phyloP scores from a whole-genome alignment of 768 basidiomycete species.

The Hypsizygus marmoreus region DNA sequence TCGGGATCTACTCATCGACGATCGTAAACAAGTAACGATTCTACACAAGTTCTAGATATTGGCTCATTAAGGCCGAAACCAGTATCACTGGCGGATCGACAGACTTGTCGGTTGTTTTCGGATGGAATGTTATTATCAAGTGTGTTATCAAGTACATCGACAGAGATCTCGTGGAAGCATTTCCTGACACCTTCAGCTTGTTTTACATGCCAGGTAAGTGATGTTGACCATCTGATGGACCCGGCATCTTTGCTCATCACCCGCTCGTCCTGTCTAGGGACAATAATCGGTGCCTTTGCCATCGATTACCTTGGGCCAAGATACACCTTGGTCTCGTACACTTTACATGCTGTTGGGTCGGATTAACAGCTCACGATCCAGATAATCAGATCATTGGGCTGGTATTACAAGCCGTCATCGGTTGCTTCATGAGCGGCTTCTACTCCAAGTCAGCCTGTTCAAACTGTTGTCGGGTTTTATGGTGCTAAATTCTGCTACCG shows the following conservation, averaged over 20 bases:
- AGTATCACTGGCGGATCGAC: constrained; percentile 60
- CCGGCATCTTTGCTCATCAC: constrained; percentile 33
- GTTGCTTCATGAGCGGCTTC: constrained; percentile 88
- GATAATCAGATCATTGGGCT: constrained; percentile 65
- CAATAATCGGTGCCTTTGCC: constrained; percentile 73
- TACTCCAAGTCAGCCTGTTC: constrained; percentile 48
- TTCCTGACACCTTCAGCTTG: constrained; percentile 25
- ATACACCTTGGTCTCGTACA: constrained; percentile 57
- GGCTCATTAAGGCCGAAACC: not conserved
- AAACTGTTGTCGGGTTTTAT: not conserved
- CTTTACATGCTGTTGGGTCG: too few relatives aligned
- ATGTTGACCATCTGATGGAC: not conserved
- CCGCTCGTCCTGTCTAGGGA: constrained; percentile 59
- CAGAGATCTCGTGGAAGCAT: not conserved
- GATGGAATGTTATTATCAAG: constrained; percentile 88
- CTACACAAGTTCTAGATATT: not conserved
- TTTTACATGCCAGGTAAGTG: constrained; percentile 40
- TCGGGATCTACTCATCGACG: constrained; percentile 78
- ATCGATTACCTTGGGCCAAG: constrained; percentile 78
- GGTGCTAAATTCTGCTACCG: not conserved
- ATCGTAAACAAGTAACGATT: constrained; percentile 58
- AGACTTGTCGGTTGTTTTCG: constrained; percentile 65
- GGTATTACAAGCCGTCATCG: constrained; percentile 69
- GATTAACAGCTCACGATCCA: not conserved
- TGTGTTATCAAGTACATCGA: constrained; percentile 32